Evolutionary conservation across 345 rosid genomes (phyloP), one percentile per base, ranked within the genome.

Genomic region (Zanthoxylum bungeanum): DNA sequence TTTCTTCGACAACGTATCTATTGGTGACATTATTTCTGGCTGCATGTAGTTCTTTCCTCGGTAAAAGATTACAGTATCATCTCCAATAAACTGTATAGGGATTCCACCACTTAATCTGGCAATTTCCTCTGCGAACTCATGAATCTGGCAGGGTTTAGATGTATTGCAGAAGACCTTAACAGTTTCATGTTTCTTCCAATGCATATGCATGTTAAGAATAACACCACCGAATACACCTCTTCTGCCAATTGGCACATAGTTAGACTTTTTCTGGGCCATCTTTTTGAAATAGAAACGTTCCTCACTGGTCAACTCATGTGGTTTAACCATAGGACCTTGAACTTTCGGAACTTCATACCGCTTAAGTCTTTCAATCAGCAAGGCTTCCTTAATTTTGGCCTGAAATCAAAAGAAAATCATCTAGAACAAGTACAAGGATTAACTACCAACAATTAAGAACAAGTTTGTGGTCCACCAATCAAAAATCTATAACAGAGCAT

Each of bases 141-240:
- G 64, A 7, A 69, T 24, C 57, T 69, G 72, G n/a, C 96, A 93
- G 24, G 97, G 89, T 76, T 89, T 92, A 82, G 87, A 82, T 56
- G 89, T 81, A 57, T 95, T 95, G 85, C 90, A 91, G 9, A 95
- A 25, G 64, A 69, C 72, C 82, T 95, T 86, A 66, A 95, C 98
- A 19, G 98, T 95, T 74, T 95, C 97, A 47, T 92, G 72, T 40
- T 69, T 69, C 53, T 69, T 69, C 64, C 64, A 69, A 56, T 93
- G 96, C 83, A 91, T 70, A 76, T 93, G 97, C 98, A 91, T 90
- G 40, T 93, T 93, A n/a, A 91, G 89, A 76, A 93, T 86, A 71
- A 91, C 89, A 69, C 98, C 98, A 53, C 97, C 97, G 63, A 90
- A 90, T 22, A 94, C 78, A 74, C 93, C 98, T 86, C 97, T 85